These are phyloP conservation scores for Eucalyptus guilfoylei DNA, from an alignment of 345 rosid genomes.

Conservation along the genomic window DNA sequence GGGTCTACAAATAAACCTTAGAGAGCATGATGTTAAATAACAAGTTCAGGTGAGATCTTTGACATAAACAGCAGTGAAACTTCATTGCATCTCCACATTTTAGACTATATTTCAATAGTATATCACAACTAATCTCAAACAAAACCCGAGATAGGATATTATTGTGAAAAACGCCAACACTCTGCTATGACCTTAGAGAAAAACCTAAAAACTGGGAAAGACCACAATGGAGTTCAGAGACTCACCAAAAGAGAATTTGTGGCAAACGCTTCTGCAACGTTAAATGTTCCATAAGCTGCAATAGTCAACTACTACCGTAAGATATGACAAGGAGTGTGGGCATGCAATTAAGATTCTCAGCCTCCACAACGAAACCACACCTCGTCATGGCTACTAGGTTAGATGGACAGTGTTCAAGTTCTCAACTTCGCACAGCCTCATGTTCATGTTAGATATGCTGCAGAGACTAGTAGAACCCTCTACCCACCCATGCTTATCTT, in stretches of 20 bases:
- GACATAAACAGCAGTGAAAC: not conserved
- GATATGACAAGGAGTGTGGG: not conserved
- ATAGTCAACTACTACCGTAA: not conserved
- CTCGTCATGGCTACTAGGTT: not conserved
- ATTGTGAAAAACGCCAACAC: not conserved
- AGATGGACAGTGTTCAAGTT: not conserved
- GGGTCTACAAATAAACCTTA: not conserved
- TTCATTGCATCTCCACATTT: not conserved
- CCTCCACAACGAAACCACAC: not conserved
- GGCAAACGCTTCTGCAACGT: slow-evolving; percentile 59
- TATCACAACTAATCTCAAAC: not conserved
- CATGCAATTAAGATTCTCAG: not conserved
- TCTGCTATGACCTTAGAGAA: not conserved
- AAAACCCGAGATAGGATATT: not conserved
- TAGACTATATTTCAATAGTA: not conserved
- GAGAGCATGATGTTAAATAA: too few relatives aligned
- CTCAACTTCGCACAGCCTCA: not conserved
- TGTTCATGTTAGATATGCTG: not conserved
- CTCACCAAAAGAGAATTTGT: slow-evolving; percentile 61
- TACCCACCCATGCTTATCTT: not conserved
- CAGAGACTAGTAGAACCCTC: not conserved
- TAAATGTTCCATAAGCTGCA: slow-evolving; percentile 89
- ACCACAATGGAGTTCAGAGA: not conserved
- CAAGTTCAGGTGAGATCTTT: not conserved
- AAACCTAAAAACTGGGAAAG: not conserved